Percentiles rank a stretch among this genome's conserved stretches.
These are phyloP conservation scores for Vitis amurensis DNA, from an alignment of 164 flowering plant genomes.

Conservation along the genomic window DNA sequence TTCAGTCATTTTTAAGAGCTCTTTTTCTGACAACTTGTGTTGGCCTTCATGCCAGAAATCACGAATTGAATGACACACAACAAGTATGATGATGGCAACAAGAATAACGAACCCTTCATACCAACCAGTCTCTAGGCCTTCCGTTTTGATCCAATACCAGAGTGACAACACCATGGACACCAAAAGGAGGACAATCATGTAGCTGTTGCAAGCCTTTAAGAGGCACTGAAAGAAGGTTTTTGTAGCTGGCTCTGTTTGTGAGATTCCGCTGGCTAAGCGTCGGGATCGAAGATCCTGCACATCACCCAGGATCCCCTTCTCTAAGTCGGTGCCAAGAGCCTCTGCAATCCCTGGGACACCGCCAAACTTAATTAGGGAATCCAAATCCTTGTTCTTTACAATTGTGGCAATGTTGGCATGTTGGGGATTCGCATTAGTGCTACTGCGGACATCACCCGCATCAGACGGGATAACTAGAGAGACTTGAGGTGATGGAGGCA, in stretches of 20 bases:
- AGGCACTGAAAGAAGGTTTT: not conserved
- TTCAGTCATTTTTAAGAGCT: not conserved
- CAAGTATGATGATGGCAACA: constrained; percentile 6
- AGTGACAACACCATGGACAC: constrained; percentile 6
- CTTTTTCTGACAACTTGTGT: not conserved
- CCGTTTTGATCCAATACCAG: constrained; percentile 13
- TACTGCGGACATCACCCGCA: not conserved
- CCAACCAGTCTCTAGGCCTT: constrained; percentile 18
- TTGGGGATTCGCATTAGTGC: not conserved
- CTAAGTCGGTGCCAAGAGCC: constrained; percentile 9
- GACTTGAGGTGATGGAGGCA: constrained; percentile 2
- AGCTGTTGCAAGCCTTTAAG: not conserved
- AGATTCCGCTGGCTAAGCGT: not conserved
- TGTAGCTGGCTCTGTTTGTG: not conserved
- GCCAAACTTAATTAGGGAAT: not conserved
- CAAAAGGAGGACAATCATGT: constrained; percentile 13
- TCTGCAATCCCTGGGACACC: constrained; percentile 17
- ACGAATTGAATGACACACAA: not conserved
- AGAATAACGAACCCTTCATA: constrained; percentile 8
- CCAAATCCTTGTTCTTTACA: constrained; percentile 6
- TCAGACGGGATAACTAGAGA: not conserved
- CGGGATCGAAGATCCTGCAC: not conserved
- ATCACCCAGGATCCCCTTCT: constrained; percentile 4
- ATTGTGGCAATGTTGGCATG: constrained; percentile 2
- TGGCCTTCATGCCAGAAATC: not conserved